Evolutionary conservation across 2,329 filamentous ascomycete genomes (phyloP).

Genomic region (Aureobasidium leucospermi): DNA sequence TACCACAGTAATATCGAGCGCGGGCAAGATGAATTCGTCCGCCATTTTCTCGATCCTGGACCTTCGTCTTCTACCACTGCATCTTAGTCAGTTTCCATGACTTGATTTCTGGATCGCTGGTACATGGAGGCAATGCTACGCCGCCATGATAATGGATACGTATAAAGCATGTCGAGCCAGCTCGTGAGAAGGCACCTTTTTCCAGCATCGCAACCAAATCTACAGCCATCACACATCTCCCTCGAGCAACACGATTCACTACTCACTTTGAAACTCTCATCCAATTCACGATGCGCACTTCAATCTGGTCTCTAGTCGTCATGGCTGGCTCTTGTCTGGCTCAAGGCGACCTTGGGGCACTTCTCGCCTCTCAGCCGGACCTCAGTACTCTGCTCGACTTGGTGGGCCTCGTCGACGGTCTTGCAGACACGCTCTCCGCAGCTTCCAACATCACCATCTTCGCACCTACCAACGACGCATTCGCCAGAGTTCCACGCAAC

Average conservation of each 20-base stretch:
- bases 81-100: not conserved
- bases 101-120: not conserved
- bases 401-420: conserved; percentile 20
- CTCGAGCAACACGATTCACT: not conserved
- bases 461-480: conserved; percentile 32
- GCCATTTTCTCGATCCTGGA: not conserved
- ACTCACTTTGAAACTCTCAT: not conserved
- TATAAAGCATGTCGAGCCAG: not conserved
- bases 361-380: conserved; percentile 21
- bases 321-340: conserved; percentile 14
- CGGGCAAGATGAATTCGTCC: not conserved
- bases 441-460: conserved; percentile 31
- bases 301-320: not conserved
- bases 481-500: conserved; percentile 26
- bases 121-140: not conserved
- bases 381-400: conserved; percentile 22
- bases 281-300: not conserved
- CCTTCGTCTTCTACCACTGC: not conserved
- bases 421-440: conserved; percentile 27
- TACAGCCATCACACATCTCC: not conserved
- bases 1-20: not conserved
- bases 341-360: conserved; percentile 16
- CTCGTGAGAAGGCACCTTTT: not conserved
- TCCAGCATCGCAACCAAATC: not conserved
- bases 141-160: not conserved